Evolutionary conservation across 208 protist species (phyloP), one percentile per base, ranked within the genome.

Genomic region (Trypanosoma grayi): DNA sequence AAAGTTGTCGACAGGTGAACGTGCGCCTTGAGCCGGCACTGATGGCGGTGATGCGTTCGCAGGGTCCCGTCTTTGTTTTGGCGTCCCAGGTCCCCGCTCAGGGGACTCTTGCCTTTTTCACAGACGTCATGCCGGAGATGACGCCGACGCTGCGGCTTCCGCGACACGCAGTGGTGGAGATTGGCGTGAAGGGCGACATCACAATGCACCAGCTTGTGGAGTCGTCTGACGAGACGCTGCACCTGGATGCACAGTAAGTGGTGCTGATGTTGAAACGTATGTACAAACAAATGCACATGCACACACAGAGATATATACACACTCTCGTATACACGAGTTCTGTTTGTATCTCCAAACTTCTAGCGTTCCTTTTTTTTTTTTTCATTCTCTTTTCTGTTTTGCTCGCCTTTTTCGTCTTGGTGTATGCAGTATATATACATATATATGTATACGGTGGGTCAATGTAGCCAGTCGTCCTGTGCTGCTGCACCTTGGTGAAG

Each of bases 1-100:
- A 94, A 71, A 89, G 82, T 69, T 94, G 66, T 57, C 77, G 85
- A 22, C 88, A 94, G 72, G 83, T 94, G 36, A 92, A 88, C 59
- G 81, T 85, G 43, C 82, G 88, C 4, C 69, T 94, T n/a, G 88
- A 94, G 65, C 80, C 82, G 13, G 88, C 77, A 31, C 39, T 94
- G 36, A 94, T 94, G 88, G 83, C 85, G 14, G 79, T 92, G 22
- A 91, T 92, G 88, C 77, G 88, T 5, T 79, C 82, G 24, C 78
- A 85, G 67, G 83, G 70, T 4, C 81, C 88, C 1, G 83, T 92
- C 11, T 79, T 94, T 61, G 81, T 94, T 10, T 70, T 92, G 3
- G 84, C 85, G 11, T 78, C 88, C 13, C 22, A 72, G 0, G 68
- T 89, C 18, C 81, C 88, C 0, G 85, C 88, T 34, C 75, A 92